Evolutionary conservation across 225 moss, liverwort and hornwort species (phyloP), one percentile per base, ranked within the genome.

Genomic region (Asterella californica): DNA sequence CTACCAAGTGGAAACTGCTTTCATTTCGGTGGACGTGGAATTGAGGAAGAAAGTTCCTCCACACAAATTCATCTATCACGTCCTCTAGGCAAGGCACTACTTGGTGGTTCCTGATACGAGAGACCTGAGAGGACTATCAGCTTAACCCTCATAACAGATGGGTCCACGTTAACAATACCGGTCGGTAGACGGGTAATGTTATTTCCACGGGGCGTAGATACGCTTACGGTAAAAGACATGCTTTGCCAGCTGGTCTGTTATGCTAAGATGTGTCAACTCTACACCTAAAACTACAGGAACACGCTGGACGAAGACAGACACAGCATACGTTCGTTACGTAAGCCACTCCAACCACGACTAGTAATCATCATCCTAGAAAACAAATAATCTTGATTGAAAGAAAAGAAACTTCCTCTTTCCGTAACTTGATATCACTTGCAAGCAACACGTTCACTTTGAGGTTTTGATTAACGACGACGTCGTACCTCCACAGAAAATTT

Each of bases 401-500:
- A 48, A 48, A 48, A 48, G 11, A 6, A 48, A 48, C 6, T 48
- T 6, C 48, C 11, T 48, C 11, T 48, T 11, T 48, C 6, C 48
- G n/a, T 11, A 48, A 6, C 7, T 48, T 48, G 7, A 48, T 48
- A n/a, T 48, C 11, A 48, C 6, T 48, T 48, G 48, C 5, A 52
- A 52, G 12, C 17, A 6, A 6, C 52, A 12, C 52, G 1, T 11
- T 11, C 52, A 52, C 1, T 11, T 52, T 14, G 52, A 52, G 52
- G 17, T 52, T 52, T 52, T 17, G 17, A 52, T 12, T 17, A 52
- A 52, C 52, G 52, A 52, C 14, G 57, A 36, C 38, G 24, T 47
- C 46, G 9, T 88, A 96, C 96, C 96, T 94, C 81, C 53, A 94
- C 92, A 64, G 82, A 47, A 80, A 94, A 91, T 60, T 86, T 85